These are phyloP conservation scores for Paraleonurus japonicus DNA, from an alignment of 257 asterid species.

Conservation along the genomic window DNA sequence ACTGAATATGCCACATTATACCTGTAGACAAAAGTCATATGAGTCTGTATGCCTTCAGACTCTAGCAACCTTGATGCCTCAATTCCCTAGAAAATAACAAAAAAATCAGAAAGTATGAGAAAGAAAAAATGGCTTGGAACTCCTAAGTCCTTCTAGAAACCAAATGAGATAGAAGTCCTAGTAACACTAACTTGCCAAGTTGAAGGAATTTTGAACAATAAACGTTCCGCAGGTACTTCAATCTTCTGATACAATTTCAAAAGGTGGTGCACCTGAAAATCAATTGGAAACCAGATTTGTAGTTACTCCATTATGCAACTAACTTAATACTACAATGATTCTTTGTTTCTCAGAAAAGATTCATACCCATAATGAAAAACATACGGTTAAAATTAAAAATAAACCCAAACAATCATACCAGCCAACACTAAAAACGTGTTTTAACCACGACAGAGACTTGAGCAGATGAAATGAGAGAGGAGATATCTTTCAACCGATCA, in stretches of 20 bases:
- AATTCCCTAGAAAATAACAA: slow-evolving; percentile 70
- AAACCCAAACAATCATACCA: neutral
- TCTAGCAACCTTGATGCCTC: slow-evolving; percentile 91
- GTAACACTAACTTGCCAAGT: slow-evolving; percentile 83
- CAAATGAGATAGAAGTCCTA: neutral
- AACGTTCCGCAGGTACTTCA: slow-evolving; percentile 71
- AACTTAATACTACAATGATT: too few relatives aligned
- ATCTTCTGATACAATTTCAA: slow-evolving; percentile 59
- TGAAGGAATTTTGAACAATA: slow-evolving; percentile 88
- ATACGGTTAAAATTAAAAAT: too few relatives aligned
- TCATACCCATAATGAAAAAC: neutral
- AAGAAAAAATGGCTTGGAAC: neutral
- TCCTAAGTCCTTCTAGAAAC: neutral
- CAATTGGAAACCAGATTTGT: too few relatives aligned
- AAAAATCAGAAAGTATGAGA: too few relatives aligned
- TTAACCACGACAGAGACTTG: too few relatives aligned
- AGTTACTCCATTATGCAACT: too few relatives aligned
- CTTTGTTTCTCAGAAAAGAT: neutral
- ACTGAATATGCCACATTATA: slow-evolving; percentile 23
- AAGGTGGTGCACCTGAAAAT: slow-evolving; percentile 79
- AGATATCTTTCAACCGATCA: neutral
- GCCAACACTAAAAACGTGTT: neutral
- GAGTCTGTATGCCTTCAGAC: slow-evolving; percentile 95
- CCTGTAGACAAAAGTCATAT: slow-evolving; percentile 96
- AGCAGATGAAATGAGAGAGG: neutral